Evolutionary conservation across 352 stramenopile species (phyloP), one percentile per base, ranked within the genome.

Genomic region (Phytopythium montanum): DNA sequence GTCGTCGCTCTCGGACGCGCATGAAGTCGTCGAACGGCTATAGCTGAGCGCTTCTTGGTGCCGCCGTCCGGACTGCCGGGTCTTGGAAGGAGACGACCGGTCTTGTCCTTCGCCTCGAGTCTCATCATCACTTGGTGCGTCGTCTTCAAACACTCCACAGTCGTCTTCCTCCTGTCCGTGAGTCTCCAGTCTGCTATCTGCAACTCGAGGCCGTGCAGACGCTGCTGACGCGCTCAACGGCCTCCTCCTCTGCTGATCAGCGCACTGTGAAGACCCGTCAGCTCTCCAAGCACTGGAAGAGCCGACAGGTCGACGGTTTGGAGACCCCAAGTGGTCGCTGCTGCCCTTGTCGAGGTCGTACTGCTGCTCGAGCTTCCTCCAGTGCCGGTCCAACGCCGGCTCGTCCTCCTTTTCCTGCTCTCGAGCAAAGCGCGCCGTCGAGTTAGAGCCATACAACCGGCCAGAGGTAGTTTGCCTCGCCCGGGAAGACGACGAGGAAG

Each of bases 81-180:
- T 29, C 21, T 38, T 38, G n/a, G 44, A 49, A 21, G 44, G 28
- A 23, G 54, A 44, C 2, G 25, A n/a, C 16, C n/a, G 12, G 1
- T 4, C 13, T 12, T 13, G 18, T 16, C 28, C 7, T n/a, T 29
- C 10, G 14, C 14, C 21, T 13, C 2, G 63, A 56, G 19, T 68
- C 62, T 50, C 72, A 31, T 74, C 63, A 9, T 81, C 72, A 12
- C 70, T 75, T 9, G 45, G 59, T 0, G 54, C 76, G 18, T 85
- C 70, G 46, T 85, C 75, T 34, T 75, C 60, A 38, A 77, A 36
- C 21, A 88, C 69, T 2, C 61, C 76, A 29, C 65, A 77, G 59
- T 71, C 69, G 23, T 76, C 75, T 9, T 86, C 69, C 2, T 70
- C 66, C 18, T 65, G 56, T 3, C 42, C 18, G 41, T 58, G 46